phyloP scores from a whole-genome alignment of 2,329 filamentous ascomycete genomes.

The Phialophora macrospora region DNA sequence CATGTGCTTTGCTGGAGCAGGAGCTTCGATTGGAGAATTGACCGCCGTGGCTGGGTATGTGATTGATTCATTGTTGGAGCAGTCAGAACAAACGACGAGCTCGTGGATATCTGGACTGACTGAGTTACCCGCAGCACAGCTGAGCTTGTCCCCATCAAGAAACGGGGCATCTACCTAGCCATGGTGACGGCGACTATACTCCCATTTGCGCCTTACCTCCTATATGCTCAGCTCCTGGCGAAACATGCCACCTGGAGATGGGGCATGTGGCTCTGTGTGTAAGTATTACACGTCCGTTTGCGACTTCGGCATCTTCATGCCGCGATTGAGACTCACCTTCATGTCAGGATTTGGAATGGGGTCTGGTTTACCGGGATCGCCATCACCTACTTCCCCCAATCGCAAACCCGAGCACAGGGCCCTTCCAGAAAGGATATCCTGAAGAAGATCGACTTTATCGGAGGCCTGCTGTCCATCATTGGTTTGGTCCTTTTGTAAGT shows the following conservation, averaged over 20 bases:
- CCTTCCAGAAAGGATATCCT: not conserved
- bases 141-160: constrained; percentile 26
- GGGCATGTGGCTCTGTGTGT: not conserved
- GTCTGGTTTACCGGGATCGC: constrained; percentile 8
- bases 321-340: not conserved
- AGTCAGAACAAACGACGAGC: too few relatives aligned
- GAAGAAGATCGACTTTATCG: constrained; percentile 8
- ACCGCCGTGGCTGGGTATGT: too few relatives aligned
- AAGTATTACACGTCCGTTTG: too few relatives aligned
- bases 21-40: not conserved
- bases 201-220: constrained; percentile 25
- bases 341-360: constrained; percentile 14
- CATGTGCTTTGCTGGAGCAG: constrained; percentile 19
- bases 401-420: constrained; percentile 9
- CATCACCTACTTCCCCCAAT: constrained; percentile 10
- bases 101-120: too few relatives aligned
- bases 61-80: too few relatives aligned
- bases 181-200: constrained; percentile 22
- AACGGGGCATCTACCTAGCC: constrained; percentile 23
- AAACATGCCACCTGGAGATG: constrained; percentile 17
- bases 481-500: constrained; percentile 16
- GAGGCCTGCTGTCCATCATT: constrained; percentile 10
- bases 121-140: constrained; percentile 4
- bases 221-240: constrained; percentile 10
- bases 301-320: too few relatives aligned